Conservation (phyloP, 257 asterid species). For the Leonotis leonurus region DNA sequence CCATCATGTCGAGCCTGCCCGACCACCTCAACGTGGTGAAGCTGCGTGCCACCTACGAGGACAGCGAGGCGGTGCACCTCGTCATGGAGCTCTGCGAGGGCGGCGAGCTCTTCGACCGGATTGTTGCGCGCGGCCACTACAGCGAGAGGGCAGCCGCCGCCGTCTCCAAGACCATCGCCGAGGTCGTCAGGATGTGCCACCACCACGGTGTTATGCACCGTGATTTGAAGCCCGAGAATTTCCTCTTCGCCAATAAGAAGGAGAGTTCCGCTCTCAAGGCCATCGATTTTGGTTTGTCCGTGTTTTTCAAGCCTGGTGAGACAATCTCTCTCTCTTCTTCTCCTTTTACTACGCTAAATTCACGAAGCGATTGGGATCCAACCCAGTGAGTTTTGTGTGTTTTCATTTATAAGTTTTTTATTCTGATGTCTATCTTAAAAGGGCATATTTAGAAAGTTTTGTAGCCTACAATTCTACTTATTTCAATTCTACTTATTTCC, state of each 20-base stretch:
- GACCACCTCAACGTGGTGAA: constrained; percentile 27
- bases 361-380: background rate
- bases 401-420: background rate
- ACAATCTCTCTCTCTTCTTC: background rate
- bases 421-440: background rate
- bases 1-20: no score
- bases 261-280: constrained; percentile 85
- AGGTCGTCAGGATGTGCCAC: constrained; percentile 90
- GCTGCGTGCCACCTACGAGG: constrained; percentile 87
- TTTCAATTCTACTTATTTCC: no score
- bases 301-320: constrained; percentile 85
- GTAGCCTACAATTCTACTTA: background rate
- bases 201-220: constrained; percentile 88
- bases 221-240: constrained; percentile 96
- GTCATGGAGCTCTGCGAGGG: constrained; percentile 98
- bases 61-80: constrained; percentile 79
- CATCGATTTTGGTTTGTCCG: constrained; percentile 88
- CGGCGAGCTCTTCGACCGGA: constrained; percentile 83
- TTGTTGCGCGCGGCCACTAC: constrained; percentile 93
- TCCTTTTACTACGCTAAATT: background rate
- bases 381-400: no score
- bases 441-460: background rate
- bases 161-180: constrained; percentile 69
- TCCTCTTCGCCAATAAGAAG: constrained; percentile 78
- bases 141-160: constrained; percentile 89